phyloP scores from a whole-genome alignment of 2,329 filamentous ascomycete genomes.

The Hypocreales sp. region DNA sequence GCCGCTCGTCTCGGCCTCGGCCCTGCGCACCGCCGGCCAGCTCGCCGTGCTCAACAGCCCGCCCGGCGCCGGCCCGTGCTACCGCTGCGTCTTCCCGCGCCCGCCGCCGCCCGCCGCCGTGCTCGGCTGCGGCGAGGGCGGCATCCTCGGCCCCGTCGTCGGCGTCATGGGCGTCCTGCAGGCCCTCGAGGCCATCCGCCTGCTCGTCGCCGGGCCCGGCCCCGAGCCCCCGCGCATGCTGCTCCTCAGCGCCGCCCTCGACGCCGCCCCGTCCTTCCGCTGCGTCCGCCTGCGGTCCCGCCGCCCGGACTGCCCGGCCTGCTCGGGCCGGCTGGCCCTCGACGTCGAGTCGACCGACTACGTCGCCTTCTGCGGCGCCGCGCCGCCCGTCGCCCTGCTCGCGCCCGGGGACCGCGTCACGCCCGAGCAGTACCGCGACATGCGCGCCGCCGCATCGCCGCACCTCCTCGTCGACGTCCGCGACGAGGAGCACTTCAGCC shows the following conservation, averaged over 20 bases:
- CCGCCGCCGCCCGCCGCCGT: conserved; percentile 76
- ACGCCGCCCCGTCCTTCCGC: conserved; percentile 39
- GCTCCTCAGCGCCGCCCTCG: conserved; percentile 29
- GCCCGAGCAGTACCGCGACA: conserved; percentile 38
- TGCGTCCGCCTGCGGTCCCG: conserved; percentile 58
- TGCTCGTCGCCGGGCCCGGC: conserved; percentile 39
- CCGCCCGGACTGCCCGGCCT: conserved; percentile 59
- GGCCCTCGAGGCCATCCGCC: conserved; percentile 74
- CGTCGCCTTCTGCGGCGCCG: conserved; percentile 65
- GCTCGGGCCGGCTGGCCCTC: conserved; percentile 47
- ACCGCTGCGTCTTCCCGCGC: conserved; percentile 80
- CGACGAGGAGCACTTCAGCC: conserved; percentile 69
- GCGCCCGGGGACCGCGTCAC: conserved; percentile 50
- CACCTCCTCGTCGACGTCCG: conserved; percentile 68
- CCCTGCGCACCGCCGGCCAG: conserved; percentile 78
- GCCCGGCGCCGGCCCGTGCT: conserved; percentile 65
- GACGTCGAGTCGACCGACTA: conserved; percentile 59
- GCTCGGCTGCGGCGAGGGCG: conserved; percentile 79
- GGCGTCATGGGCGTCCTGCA: conserved; percentile 88
- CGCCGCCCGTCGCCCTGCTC: conserved; percentile 38
- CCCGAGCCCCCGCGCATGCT: conserved; percentile 18
- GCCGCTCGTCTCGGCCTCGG: conserved; percentile 77
- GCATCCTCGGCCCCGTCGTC: conserved; percentile 83
- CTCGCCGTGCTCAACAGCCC: conserved; percentile 79
- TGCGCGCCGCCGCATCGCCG: conserved; percentile 4